Conservation (phyloP, 441 rosid species). For the Geranium incanum region DNA sequence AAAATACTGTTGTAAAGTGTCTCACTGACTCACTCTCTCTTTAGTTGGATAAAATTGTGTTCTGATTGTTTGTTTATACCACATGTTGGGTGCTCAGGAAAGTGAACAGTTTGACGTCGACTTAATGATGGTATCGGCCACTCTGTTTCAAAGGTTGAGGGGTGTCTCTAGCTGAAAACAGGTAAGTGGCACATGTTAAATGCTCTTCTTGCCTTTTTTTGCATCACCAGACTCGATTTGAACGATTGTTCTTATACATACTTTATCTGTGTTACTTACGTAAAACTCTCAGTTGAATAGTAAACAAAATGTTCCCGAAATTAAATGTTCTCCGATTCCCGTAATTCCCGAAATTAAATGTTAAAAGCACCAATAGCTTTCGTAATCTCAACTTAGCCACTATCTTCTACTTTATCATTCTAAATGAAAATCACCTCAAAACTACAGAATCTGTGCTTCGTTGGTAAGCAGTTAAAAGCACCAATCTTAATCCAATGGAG, state of each 20-base stretch:
- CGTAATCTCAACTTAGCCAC: constrained; percentile 79
- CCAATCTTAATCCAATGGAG: neutral
- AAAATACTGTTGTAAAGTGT: too few relatives aligned
- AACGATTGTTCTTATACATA: neutral
- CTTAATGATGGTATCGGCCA: constrained; percentile 37
- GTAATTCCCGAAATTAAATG: too few relatives aligned
- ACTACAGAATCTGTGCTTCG: neutral
- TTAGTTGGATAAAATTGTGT: neutral
- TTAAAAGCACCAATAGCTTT: too few relatives aligned
- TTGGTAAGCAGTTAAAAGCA: neutral
- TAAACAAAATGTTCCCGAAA: neutral
- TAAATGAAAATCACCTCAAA: neutral
- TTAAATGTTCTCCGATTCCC: neutral
- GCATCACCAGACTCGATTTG: too few relatives aligned
- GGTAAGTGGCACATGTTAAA: constrained; percentile 30
- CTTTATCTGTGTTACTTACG: neutral
- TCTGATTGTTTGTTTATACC: neutral
- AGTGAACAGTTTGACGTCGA: constrained; percentile 26
- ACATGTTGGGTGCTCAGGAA: constrained; percentile 36
- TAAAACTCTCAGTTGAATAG: neutral
- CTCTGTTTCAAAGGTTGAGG: constrained; percentile 52
- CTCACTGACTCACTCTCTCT: neutral
- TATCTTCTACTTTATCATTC: neutral
- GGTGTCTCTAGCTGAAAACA: constrained; percentile 60
- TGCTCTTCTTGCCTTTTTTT: too few relatives aligned